phyloP scores from a whole-genome alignment of 305 asterid genomes.

The Euphrasia arctica region DNA sequence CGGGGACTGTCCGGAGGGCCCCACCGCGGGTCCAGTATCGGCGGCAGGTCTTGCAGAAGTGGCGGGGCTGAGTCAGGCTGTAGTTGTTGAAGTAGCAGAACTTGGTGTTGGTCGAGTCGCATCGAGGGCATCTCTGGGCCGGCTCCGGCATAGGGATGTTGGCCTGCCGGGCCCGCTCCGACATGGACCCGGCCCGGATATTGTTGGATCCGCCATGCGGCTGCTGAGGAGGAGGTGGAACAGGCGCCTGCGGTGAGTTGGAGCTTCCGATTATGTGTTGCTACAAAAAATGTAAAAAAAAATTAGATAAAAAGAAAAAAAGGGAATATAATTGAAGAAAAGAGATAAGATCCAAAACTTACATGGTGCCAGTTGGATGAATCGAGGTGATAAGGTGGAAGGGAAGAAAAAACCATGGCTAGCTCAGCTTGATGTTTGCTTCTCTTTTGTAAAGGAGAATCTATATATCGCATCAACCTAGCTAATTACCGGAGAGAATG shows the following conservation, averaged over 20 bases:
- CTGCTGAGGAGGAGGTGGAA: conserved; percentile 26
- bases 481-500: conserved; percentile 28
- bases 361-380: conserved; percentile 86
- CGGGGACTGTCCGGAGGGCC: conserved; percentile 57
- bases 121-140: conserved; percentile 59
- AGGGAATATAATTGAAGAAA: too few species aligned
- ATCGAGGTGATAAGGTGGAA: conserved; percentile 77
- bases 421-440: too few species aligned
- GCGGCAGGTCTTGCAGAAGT: conserved; percentile 65
- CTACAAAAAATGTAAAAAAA: not conserved
- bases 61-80: conserved; percentile 66
- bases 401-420: conserved; percentile 71
- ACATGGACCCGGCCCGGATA: conserved; percentile 60
- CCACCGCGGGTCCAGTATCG: conserved; percentile 74
- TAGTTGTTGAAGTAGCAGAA: conserved; percentile 71
- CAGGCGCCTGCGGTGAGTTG: conserved; percentile 15
- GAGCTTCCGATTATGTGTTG: conserved; percentile 27
- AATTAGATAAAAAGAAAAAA: too few species aligned
- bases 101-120: conserved; percentile 58
- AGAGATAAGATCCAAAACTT: too few species aligned
- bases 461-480: conserved; percentile 53
- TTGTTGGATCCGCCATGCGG: conserved; percentile 36
- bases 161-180: conserved; percentile 63
- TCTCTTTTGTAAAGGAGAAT: conserved; percentile 74
- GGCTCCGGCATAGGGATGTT: conserved; percentile 62